Conservation (phyloP, 306 rosid species). For the Chamaecrista fasciculata region DNA sequence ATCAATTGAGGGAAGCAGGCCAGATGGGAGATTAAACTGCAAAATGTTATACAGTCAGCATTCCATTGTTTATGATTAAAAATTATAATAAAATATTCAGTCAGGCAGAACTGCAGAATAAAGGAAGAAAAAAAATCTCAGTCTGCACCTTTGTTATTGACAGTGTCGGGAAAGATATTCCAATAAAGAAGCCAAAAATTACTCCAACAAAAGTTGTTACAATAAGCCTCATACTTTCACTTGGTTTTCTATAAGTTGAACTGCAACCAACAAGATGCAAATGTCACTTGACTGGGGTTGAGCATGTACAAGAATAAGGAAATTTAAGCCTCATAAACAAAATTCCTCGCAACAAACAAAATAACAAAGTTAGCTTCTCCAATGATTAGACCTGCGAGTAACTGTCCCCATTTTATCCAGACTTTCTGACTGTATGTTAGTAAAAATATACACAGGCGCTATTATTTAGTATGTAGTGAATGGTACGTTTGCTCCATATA, state of each 20-base stretch:
- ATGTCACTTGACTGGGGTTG: constrained; percentile 17
- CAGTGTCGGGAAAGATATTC: constrained; percentile 77
- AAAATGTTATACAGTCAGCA: constrained; percentile 26
- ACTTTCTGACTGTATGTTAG: constrained; percentile 41
- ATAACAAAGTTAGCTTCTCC: constrained; percentile 20
- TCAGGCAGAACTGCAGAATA: constrained; percentile 16
- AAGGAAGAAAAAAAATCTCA: constrained; percentile 13
- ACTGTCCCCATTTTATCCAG: constrained; percentile 73
- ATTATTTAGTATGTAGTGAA: constrained; percentile 46
- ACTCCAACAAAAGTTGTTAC: constrained; percentile 81
- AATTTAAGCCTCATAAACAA: too few relatives aligned
- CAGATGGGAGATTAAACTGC: constrained; percentile 79
- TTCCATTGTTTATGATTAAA: constrained; percentile 29
- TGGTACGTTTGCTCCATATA: constrained; percentile 34
- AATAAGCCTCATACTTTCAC: constrained; percentile 76
- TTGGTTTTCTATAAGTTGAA: constrained; percentile 66
- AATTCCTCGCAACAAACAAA: constrained; percentile 9
- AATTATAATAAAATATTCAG: constrained; percentile 14
- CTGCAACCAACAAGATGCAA: constrained; percentile 58
- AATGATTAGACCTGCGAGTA: constrained; percentile 67
- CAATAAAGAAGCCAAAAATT: constrained; percentile 83
- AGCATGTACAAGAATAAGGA: too few relatives aligned
- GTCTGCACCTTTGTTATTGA: constrained; percentile 69
- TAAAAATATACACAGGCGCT: constrained; percentile 40
- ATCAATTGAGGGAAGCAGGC: constrained; percentile 63